Conservation (phyloP, 2,329 filamentous ascomycete genomes). For the Helicocarpus griseus region DNA sequence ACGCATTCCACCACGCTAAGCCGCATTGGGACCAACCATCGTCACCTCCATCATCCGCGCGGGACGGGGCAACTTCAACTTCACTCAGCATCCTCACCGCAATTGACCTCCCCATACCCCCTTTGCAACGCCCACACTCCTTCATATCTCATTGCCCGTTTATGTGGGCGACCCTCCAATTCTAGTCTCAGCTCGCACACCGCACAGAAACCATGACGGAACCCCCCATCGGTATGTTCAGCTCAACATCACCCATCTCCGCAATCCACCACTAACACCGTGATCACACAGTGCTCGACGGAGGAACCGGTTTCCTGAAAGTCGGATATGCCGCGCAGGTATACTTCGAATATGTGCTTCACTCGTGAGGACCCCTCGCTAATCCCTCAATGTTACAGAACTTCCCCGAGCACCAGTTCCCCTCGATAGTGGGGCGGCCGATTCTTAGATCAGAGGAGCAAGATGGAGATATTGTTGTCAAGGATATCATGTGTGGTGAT, state of each 20-base stretch:
- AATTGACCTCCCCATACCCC: too few relatives aligned
- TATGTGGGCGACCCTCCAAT: background rate
- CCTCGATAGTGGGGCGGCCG: constrained; percentile 93
- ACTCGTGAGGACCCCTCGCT: background rate
- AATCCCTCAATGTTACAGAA: constrained; percentile 49
- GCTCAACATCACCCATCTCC: constrained; percentile 17
- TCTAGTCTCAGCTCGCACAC: background rate
- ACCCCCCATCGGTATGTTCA: constrained; percentile 39
- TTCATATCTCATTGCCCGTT: background rate
- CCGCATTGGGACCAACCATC: background rate
- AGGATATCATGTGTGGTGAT: constrained; percentile 99
- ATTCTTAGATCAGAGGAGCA: constrained; percentile 94
- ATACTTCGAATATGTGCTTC: constrained; percentile 13
- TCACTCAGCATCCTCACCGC: background rate
- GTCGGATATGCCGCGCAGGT: constrained; percentile 93
- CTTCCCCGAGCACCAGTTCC: constrained; percentile 98
- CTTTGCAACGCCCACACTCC: background rate
- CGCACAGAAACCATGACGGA: constrained; percentile 32
- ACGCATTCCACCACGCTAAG: background rate
- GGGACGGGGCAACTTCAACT: background rate
- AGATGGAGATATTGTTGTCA: constrained; percentile 64
- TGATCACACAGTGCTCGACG: constrained; percentile 76
- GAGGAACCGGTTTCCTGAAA: constrained; percentile 98
- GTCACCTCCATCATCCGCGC: background rate
- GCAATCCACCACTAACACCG: constrained; percentile 21